phyloP scores from a whole-genome alignment of 1,139 yeast genomes.

The Kodamaea ohmeri region DNA sequence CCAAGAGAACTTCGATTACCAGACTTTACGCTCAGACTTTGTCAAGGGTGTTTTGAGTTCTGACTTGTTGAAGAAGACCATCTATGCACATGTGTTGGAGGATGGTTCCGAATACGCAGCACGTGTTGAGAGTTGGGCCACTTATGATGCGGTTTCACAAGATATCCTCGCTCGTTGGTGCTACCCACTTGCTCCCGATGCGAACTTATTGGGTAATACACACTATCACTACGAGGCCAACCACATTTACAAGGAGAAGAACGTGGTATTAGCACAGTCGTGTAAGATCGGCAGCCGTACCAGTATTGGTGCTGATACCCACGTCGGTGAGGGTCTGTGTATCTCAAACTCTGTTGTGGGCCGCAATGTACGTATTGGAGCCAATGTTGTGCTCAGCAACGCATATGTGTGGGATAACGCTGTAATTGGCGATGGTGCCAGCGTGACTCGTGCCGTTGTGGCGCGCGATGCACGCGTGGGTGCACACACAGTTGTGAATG shows the following conservation, averaged over 20 bases:
- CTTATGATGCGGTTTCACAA: slow-evolving; percentile 89
- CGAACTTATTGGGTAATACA: slow-evolving; percentile 68
- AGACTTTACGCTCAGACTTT: slow-evolving; percentile 79
- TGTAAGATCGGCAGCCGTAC: slow-evolving; percentile 76
- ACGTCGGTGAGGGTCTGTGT: slow-evolving; percentile 56
- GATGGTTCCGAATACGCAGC: slow-evolving; percentile 80
- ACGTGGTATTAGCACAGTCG: slow-evolving; percentile 87
- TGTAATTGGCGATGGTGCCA: slow-evolving; percentile 61
- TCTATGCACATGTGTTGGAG: slow-evolving; percentile 72
- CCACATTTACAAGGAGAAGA: slow-evolving; percentile 81
- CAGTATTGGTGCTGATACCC: slow-evolving; percentile 72
- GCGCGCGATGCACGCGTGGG: slow-evolving; percentile 63
- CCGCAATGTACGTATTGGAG: slow-evolving; percentile 78
- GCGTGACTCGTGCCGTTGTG: slow-evolving; percentile 60
- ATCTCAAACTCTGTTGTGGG: slow-evolving; percentile 77
- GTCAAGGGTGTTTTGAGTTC: slow-evolving; percentile 88
- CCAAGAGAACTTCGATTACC: slow-evolving; percentile 95
- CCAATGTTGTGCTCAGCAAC: slow-evolving; percentile 64
- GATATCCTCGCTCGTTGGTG: slow-evolving; percentile 90
- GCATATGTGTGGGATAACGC: slow-evolving; percentile 89
- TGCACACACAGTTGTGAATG: slow-evolving; percentile 45
- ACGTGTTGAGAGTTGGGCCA: slow-evolving; percentile 89
- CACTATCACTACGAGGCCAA: slow-evolving; percentile 77
- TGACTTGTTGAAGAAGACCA: slow-evolving; percentile 85
- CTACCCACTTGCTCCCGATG: slow-evolving; percentile 88